These are phyloP conservation scores for Speleostelium caveatum DNA, from an alignment of 78 protist species.

Conservation along the genomic window DNA sequence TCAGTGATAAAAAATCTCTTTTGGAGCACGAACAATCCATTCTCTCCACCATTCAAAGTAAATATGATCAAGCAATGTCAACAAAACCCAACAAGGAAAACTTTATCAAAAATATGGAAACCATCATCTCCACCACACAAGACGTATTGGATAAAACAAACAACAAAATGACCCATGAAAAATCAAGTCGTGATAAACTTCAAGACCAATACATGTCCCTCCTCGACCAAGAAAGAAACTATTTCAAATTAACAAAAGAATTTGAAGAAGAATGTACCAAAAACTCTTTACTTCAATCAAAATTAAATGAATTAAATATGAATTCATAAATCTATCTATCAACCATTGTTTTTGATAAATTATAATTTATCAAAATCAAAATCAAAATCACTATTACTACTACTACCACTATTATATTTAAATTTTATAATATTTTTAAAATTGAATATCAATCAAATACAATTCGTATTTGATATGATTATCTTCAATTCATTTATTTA, in stretches of 20 bases:
- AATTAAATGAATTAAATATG: conserved; percentile 49
- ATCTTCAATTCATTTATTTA: no score
- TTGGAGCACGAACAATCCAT: conserved; percentile 83
- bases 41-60: conserved; percentile 55
- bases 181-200: conserved; percentile 4
- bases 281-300: conserved; percentile 40
- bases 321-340: no score
- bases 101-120: conserved; percentile 69
- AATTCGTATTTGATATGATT: no score
- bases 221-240: conserved; percentile 88
- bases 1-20: conserved; percentile 57
- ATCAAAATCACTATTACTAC: no score
- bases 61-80: conserved; percentile 16
- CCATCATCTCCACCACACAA: conserved; percentile 48
- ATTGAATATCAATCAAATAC: no score
- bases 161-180: conserved; percentile 43
- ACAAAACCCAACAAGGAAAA: conserved; percentile 17
- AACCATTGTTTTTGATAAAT: no score
- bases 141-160: conserved; percentile 41
- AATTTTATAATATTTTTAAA: no score
- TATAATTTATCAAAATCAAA: no score
- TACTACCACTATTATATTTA: no score
- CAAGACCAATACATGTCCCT: conserved; percentile 45
- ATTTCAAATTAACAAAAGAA: conserved; percentile 83
- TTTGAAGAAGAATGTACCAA: conserved; percentile 85